Base-by-base conservation (phyloP, 1,284 basidiomycete genomes). In the Retiboletus fuscus region DNA sequence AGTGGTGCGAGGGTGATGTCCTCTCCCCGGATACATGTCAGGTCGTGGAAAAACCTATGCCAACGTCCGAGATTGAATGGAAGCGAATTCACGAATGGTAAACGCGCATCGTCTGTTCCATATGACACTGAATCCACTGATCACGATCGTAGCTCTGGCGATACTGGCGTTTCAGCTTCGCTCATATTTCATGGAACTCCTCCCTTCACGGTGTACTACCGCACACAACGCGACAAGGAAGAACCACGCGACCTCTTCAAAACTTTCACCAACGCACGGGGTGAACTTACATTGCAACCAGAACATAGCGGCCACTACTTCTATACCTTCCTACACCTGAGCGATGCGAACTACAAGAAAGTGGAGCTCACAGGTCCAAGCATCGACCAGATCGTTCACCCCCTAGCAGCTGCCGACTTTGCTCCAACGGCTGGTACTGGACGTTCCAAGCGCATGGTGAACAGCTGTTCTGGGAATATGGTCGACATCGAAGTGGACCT, bases 11-110 rank as follows among this genome's bases (percentile, higher is more conserved):
- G 49, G 96, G 96, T 3, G 92, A 93, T 67, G 90, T 98, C 1
- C 84, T 95, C 58, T 93, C 93, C 68, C 95, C 96, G 1, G 93
- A 95, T 68, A 88, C 85, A 5, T 96, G 94, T 77, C 87, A 85
- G 63, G 93, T 96, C 2, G 84, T 93, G 49, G 90, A 95, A 78
- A 88, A 92, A 72, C 94, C 94, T 2, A 82, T 87, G 53, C 95
- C 96, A 1, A 91, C 89, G 3, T 93, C 94, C 20, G 91, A 96
- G 78, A 95, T 98, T 74, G 90, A 93, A 80, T 96, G 96, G 89
- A 93, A 92, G 78, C 92, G 93, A 67, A 94, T 99, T 75, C 94
- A 97, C 76, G 97, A 96, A 85, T 96, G 95, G 95, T 94, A 76
- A 69, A 85, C 79, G 26, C 22, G 47, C 61, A 44, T 47, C 22